Percentiles rank a stretch among this genome's conserved stretches.
These are phyloP conservation scores for Aureobasidium zeae DNA, from an alignment of 2,329 filamentous ascomycete genomes.

Conservation along the genomic window DNA sequence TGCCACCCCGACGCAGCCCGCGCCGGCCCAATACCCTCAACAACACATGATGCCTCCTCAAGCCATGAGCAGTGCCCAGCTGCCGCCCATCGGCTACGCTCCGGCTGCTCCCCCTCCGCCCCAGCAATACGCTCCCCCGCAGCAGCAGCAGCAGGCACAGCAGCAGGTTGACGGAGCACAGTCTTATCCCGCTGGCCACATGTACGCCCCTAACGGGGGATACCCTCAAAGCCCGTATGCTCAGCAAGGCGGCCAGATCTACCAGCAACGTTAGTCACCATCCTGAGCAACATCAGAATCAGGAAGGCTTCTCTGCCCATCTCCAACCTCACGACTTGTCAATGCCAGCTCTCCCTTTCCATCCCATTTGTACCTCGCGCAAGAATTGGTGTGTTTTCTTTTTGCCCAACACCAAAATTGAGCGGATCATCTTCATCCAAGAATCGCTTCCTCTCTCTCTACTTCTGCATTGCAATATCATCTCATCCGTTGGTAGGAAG, in stretches of 20 bases:
- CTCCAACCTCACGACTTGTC: not conserved
- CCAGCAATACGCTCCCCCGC: slow-evolving; percentile 38
- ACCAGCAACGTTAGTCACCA: slow-evolving; percentile 31
- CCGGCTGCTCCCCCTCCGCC: slow-evolving; percentile 36
- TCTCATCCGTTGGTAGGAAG: slow-evolving; percentile 7
- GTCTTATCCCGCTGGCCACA: slow-evolving; percentile 37
- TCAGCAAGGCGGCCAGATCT: slow-evolving; percentile 40
- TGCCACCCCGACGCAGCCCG: slow-evolving; percentile 40
- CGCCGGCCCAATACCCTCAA: slow-evolving; percentile 36
- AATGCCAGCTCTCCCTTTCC: not conserved
- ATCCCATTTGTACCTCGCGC: not conserved
- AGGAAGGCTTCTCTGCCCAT: slow-evolving; percentile 16
- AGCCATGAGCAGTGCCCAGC: slow-evolving; percentile 38
- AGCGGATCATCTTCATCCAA: not conserved
- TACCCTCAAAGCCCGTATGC: slow-evolving; percentile 44
- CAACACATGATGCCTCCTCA: slow-evolving; percentile 38
- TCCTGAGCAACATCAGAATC: slow-evolving; percentile 19
- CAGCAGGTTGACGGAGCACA: slow-evolving; percentile 42
- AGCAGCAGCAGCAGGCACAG: too few species aligned
- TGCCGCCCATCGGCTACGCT: slow-evolving; percentile 45
- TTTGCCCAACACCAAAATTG: not conserved
- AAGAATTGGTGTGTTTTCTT: not conserved
- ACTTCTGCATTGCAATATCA: not conserved
- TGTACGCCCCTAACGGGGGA: slow-evolving; percentile 35
- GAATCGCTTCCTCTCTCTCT: not conserved